Evolutionary conservation across 2,329 filamentous ascomycete genomes (phyloP), one percentile per base, ranked within the genome.

Genomic region (Thelonectria rubi): DNA sequence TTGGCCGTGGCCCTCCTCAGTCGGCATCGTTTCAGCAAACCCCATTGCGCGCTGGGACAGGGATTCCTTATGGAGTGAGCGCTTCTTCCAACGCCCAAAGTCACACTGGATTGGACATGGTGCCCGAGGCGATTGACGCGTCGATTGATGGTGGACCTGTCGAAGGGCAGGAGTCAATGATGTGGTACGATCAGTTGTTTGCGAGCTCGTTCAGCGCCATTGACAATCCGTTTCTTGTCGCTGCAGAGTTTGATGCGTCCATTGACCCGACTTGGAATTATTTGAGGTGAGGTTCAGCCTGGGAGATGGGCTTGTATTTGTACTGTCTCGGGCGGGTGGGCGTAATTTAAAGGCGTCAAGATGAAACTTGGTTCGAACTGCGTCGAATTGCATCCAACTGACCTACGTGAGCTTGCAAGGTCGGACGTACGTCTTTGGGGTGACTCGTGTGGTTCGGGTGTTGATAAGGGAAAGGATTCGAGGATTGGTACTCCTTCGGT

Each of bases 181-280:
- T 75, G 43, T 76, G 74, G 74, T 76, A 74, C 39, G 74, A 76
- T 8, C 74, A 76, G 39, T 45, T 76, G 17, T 76, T 76, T 58
- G 73, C 72, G 1, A 75, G 73, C 37, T 75, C 73, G 0, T 75
- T 76, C 45, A 74, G 72, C 21, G 73, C 73, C 1, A 73, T 76
- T 46, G 74, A 76, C 9, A 75, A 75, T 17, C 74, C 74, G 0
- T 75, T 74, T 21, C 63, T 76, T 14, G 73, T 71, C 5, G 71
- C 74, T 15, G 73, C 74, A 0, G 71, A 75, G 37, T 74, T 76
- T 45, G 72, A 76, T 52, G 65, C 73, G 1, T 74, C 72, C 9
- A 68, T 75, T 9, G 72, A 76, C 30, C 73, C 74, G 12, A 75
- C 69, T 1, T 76, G 74, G 74, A 70, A 69, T 7, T 74, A 73